Evolutionary conservation across 1,139 yeast genomes (phyloP).

Genomic region (Candida pseudocylindracea): DNA sequence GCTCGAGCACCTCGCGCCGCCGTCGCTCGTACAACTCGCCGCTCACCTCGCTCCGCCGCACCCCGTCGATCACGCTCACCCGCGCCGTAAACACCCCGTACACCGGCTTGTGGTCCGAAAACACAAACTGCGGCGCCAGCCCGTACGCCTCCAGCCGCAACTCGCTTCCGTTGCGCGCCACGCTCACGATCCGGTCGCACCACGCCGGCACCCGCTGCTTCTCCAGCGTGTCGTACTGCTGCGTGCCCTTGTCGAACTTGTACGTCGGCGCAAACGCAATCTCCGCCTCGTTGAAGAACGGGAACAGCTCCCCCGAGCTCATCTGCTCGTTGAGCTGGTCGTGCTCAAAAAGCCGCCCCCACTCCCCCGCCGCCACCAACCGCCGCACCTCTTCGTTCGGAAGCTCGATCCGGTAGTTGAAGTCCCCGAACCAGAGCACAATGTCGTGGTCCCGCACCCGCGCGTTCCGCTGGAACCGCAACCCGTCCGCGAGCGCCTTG

Average conservation of each 20-base stretch:
- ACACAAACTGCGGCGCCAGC: conserved; percentile 32
- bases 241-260: conserved; percentile 83
- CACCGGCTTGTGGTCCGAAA: conserved; percentile 92
- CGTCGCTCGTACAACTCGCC: neutral
- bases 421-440: conserved; percentile 85
- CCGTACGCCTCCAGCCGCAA: conserved; percentile 47
- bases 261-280: conserved; percentile 76
- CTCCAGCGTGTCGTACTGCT: conserved; percentile 56
- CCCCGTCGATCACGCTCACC: neutral
- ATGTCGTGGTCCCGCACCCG: conserved; percentile 57
- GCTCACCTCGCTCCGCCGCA: neutral
- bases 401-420: conserved; percentile 62
- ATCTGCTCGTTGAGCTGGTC: conserved; percentile 69
- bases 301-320: conserved; percentile 41
- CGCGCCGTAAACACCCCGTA: conserved; percentile 32
- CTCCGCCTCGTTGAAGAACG: conserved; percentile 54
- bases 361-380: conserved; percentile 24
- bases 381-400: conserved; percentile 48
- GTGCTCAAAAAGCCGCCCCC: conserved; percentile 29
- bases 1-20: neutral
- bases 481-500: conserved; percentile 1
- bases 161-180: conserved; percentile 20
- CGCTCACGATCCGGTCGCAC: conserved; percentile 52
- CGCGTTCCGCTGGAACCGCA: neutral
- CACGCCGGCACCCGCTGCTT: conserved; percentile 91